Evolutionary conservation across 306 rosid species (phyloP).

Genomic region (Castanospermum australe): DNA sequence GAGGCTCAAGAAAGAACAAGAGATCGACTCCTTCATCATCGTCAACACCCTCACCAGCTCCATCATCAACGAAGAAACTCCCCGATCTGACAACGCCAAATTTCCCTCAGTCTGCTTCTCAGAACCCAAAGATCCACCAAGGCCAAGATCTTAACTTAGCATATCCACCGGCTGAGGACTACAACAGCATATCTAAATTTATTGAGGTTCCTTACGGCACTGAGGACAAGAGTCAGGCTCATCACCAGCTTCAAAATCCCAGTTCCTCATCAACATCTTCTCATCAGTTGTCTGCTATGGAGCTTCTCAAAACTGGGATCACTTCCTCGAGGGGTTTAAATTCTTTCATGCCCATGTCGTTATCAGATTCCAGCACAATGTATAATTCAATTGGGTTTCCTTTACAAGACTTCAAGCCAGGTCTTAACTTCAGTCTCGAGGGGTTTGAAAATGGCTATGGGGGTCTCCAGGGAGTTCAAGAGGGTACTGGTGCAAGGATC

Average conservation of each 20-base stretch:
- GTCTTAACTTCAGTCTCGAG: slow-evolving; percentile 63
- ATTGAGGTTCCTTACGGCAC: slow-evolving; percentile 40
- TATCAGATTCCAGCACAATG: slow-evolving; percentile 39
- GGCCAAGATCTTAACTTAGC: slow-evolving; percentile 89
- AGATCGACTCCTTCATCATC: slow-evolving; percentile 53
- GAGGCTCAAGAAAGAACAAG: slow-evolving; percentile 95
- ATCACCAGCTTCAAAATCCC: slow-evolving; percentile 32
- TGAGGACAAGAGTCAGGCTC: slow-evolving; percentile 30
- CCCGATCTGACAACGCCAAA: slow-evolving; percentile 34
- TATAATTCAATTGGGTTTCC: slow-evolving; percentile 56
- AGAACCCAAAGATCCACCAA: slow-evolving; percentile 72
- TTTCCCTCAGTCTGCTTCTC: slow-evolving; percentile 51
- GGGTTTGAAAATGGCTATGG: slow-evolving; percentile 71
- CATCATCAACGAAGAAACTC: slow-evolving; percentile 42
- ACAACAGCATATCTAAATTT: slow-evolving; percentile 44
- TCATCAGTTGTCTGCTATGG: slow-evolving; percentile 59
- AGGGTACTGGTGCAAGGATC: slow-evolving; percentile 59
- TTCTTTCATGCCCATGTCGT: slow-evolving; percentile 61
- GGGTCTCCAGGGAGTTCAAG: slow-evolving; percentile 58
- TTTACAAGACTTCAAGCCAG: slow-evolving; percentile 72
- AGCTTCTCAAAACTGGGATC: slow-evolving; percentile 67
- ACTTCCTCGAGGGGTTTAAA: slow-evolving; percentile 57
- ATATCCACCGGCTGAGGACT: slow-evolving; percentile 54
- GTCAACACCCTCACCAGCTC: slow-evolving; percentile 26
- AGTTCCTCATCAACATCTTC: slow-evolving; percentile 38